A percentile compares a stretch with the other conserved stretches of the same genome.
These are phyloP conservation scores for Parasarocladium wereldwijsianum DNA, from an alignment of 2,329 filamentous ascomycete species.

Conservation along the genomic window DNA sequence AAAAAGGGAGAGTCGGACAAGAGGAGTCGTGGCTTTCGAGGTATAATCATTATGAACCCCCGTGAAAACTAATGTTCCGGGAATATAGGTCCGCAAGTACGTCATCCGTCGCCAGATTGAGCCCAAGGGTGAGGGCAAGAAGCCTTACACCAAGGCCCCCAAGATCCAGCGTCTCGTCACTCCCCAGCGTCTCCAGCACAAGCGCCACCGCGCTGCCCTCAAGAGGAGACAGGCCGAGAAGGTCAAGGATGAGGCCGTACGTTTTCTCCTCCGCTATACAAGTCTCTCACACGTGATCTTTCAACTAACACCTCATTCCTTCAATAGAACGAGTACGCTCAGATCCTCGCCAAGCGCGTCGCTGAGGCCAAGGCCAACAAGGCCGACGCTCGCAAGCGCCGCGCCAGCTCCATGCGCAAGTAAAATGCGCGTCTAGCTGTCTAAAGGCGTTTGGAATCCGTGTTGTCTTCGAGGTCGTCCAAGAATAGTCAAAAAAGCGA, in stretches of 20 bases:
- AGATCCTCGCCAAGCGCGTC: slow-evolving; percentile 93
- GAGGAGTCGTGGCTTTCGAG: no score
- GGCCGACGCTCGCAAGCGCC: slow-evolving; percentile 89
- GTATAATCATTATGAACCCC: slow-evolving; percentile 2
- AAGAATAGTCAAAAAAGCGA: slow-evolving; percentile 12
- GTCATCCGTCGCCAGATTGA: slow-evolving; percentile 97
- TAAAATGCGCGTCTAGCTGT: slow-evolving; percentile 31
- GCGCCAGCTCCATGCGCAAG: slow-evolving; percentile 90
- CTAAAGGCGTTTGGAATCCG: slow-evolving; percentile 8
- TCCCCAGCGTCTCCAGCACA: slow-evolving; percentile 99
- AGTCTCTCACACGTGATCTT: background rate
- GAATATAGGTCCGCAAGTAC: slow-evolving; percentile 84
- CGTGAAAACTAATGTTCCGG: slow-evolving; percentile 21
- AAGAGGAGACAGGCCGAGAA: slow-evolving; percentile 97
- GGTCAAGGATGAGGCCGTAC: slow-evolving; percentile 97
- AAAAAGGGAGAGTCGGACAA: no score
- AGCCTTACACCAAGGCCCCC: slow-evolving; percentile 98
- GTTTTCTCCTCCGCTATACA: slow-evolving; percentile 20
- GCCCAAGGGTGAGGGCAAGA: slow-evolving; percentile 94
- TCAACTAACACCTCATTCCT: slow-evolving; percentile 19
- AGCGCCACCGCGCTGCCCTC: slow-evolving; percentile 93
- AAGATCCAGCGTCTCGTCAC: slow-evolving; percentile 99
- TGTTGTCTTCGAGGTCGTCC: slow-evolving; percentile 2
- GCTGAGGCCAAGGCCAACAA: slow-evolving; percentile 89
- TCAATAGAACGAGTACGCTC: slow-evolving; percentile 81